These are phyloP conservation scores for Coffea humblotiana DNA, from an alignment of 305 asterid species.

Conservation along the genomic window DNA sequence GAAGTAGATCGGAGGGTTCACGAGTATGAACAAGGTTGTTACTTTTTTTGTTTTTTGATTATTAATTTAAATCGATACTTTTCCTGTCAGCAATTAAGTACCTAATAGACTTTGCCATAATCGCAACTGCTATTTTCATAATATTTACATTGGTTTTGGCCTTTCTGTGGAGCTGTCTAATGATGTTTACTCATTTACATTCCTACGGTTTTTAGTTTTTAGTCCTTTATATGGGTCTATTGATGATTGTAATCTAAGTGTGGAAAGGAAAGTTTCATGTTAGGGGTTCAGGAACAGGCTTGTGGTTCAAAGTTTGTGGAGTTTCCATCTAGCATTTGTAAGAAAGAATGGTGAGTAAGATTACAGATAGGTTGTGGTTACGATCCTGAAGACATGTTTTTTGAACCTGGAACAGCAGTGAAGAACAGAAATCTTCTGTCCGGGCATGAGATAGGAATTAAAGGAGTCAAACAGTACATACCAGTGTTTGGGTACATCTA, in stretches of 20 bases:
- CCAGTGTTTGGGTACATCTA: too few species aligned
- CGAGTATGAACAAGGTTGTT: constrained; percentile 88
- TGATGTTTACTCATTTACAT: not conserved
- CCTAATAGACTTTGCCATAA: not conserved
- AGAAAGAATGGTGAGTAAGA: not conserved
- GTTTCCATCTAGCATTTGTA: not conserved
- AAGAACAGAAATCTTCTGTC: too few species aligned
- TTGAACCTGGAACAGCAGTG: too few species aligned
- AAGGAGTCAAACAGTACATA: too few species aligned
- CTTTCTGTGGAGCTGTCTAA: not conserved
- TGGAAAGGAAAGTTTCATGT: not conserved
- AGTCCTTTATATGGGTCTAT: not conserved
- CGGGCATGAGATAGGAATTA: too few species aligned
- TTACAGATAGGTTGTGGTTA: not conserved
- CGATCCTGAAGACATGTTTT: too few species aligned
- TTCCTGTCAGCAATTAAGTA: not conserved
- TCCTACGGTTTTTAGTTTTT: not conserved
- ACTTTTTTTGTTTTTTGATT: not conserved
- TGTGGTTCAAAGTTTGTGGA: not conserved
- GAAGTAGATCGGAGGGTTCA: constrained; percentile 94
- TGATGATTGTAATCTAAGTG: not conserved
- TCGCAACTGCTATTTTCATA: not conserved
- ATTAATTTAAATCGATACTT: not conserved
- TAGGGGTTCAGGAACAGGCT: not conserved
- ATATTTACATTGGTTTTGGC: too few species aligned